Evolutionary conservation across 1,139 yeast genomes (phyloP).

Genomic region (Magnusiomyces ingens): DNA sequence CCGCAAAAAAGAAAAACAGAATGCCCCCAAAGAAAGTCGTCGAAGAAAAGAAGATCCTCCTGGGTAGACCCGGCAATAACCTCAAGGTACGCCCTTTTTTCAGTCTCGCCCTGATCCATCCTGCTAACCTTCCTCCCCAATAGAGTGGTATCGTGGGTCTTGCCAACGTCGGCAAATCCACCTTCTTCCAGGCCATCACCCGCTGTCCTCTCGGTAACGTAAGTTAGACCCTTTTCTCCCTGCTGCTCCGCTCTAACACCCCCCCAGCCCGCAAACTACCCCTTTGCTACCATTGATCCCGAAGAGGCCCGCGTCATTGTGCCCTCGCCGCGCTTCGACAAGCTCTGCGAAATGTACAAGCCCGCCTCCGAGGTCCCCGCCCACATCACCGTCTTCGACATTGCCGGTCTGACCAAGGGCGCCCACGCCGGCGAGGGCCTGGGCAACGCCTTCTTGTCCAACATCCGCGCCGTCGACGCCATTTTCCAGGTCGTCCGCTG

Average conservation of each 20-base stretch:
- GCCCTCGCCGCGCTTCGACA: constrained; percentile 86
- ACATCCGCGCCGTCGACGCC: constrained; percentile 97
- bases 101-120: not conserved
- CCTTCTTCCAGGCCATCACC: constrained; percentile 66
- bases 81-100: constrained; percentile 21
- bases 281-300: constrained; percentile 97
- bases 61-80: constrained; percentile 94
- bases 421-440: constrained; percentile 97
- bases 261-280: constrained; percentile 88
- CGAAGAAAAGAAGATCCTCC: constrained; percentile 79
- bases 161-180: constrained; percentile 95
- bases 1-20: constrained; percentile 1
- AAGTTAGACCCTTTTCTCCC: constrained; percentile 7
- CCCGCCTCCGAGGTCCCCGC: constrained; percentile 91
- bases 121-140: not conserved
- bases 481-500: constrained; percentile 96
- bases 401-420: constrained; percentile 97
- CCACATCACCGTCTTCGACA: constrained; percentile 86
- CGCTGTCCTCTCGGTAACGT: constrained; percentile 83
- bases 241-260: constrained; percentile 8
- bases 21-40: constrained; percentile 97
- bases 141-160: constrained; percentile 90
- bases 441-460: constrained; percentile 96
- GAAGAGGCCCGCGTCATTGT: constrained; percentile 98
- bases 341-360: constrained; percentile 62